Conservation (phyloP, 768 basidiomycete genomes). For the Phanerochaete sordida region DNA sequence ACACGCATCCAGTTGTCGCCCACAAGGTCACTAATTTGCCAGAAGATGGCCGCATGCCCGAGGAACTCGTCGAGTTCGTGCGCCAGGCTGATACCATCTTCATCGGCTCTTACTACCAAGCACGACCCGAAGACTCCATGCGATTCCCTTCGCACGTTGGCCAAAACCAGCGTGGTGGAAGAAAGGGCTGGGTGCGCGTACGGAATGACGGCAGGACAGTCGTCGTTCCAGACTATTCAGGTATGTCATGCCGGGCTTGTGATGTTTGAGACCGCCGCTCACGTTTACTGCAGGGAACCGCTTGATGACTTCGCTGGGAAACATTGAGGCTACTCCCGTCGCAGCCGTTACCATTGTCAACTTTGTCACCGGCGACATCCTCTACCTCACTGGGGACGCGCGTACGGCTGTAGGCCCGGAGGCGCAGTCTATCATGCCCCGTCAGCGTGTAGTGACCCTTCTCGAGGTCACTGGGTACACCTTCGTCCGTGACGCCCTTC, state of each 20-base stretch:
- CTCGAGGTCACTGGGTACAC: constrained; percentile 49
- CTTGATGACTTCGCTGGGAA: constrained; percentile 60
- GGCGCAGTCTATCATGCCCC: constrained; percentile 52
- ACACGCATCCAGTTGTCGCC: constrained; percentile 36
- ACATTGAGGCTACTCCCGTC: constrained; percentile 52
- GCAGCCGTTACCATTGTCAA: constrained; percentile 56
- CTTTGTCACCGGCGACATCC: constrained; percentile 50
- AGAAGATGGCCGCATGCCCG: constrained; percentile 40
- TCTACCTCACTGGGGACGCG: constrained; percentile 62
- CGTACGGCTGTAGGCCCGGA: constrained; percentile 43
- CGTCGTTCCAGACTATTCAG: constrained; percentile 59
- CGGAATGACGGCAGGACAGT: constrained; percentile 48
- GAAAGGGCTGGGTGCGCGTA: constrained; percentile 54
- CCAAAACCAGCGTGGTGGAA: constrained; percentile 63
- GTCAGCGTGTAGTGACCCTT: constrained; percentile 47
- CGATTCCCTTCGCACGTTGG: constrained; percentile 55
- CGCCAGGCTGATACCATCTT: constrained; percentile 49
- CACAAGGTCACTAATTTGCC: constrained; percentile 33
- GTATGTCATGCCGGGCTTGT: constrained; percentile 22
- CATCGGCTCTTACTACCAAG: constrained; percentile 49
- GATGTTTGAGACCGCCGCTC: background rate
- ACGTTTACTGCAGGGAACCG: constrained; percentile 44
- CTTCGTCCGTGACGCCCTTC: constrained; percentile 51
- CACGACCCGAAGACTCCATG: constrained; percentile 33
- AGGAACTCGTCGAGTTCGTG: constrained; percentile 47